phyloP scores from a whole-genome alignment of 495 filamentous ascomycete species.

The Talaromyces borbonicus region DNA sequence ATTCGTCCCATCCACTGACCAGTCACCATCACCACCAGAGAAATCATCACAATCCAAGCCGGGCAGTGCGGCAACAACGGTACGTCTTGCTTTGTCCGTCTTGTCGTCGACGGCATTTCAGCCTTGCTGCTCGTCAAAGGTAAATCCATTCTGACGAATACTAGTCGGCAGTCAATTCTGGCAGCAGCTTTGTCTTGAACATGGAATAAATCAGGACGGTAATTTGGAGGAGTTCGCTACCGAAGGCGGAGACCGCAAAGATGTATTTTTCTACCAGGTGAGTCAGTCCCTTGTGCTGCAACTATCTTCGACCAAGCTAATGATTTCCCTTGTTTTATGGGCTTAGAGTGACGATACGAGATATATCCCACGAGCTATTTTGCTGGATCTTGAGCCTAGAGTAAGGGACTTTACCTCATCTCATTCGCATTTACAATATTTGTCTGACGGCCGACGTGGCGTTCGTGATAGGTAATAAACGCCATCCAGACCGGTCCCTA shows the following conservation, averaged over 20 bases:
- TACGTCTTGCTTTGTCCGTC: no score
- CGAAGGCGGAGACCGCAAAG: constrained; percentile 93
- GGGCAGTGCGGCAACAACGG: constrained; percentile 99
- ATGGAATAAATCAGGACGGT: constrained; percentile 94
- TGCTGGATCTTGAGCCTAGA: constrained; percentile 89
- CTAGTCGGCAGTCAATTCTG: constrained; percentile 89
- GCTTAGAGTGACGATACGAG: constrained; percentile 80
- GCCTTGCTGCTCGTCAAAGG: neutral
- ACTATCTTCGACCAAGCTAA: neutral
- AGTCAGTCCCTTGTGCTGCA: neutral
- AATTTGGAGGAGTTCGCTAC: constrained; percentile 94
- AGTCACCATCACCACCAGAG: constrained; percentile 57
- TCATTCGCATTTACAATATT: neutral
- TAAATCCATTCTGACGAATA: neutral
- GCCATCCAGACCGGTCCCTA: constrained; percentile 86
- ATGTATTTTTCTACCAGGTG: constrained; percentile 97
- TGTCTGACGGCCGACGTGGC: constrained; percentile 12
- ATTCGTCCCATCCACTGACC: neutral
- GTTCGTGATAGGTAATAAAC: constrained; percentile 61
- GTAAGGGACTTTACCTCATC: constrained; percentile 48
- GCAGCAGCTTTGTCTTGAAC: constrained; percentile 95
- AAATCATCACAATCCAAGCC: constrained; percentile 98
- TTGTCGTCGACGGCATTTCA: no score
- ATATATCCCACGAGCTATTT: constrained; percentile 93
- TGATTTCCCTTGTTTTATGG: constrained; percentile 2